These are phyloP conservation scores for Wickerhamomyces rabaulensis DNA, from an alignment of 805 yeast genomes.

Conservation along the genomic window DNA sequence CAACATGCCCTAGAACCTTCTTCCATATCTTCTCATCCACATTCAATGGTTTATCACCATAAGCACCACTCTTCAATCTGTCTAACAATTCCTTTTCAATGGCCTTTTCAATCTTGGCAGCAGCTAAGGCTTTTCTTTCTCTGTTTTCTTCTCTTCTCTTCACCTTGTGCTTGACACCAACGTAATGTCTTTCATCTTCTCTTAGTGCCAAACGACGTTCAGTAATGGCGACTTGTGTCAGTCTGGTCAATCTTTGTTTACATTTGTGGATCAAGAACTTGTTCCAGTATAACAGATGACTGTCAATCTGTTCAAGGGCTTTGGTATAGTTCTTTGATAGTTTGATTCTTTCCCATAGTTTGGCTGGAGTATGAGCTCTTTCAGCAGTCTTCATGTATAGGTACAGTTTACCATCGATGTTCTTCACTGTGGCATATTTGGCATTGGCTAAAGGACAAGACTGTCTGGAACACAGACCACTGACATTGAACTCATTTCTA, in stretches of 20 bases:
- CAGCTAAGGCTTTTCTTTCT: constrained; percentile 93
- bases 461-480: constrained; percentile 88
- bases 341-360: constrained; percentile 92
- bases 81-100: constrained; percentile 94
- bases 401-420: constrained; percentile 72
- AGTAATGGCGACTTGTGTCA: constrained; percentile 92
- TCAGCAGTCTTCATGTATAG: constrained; percentile 96
- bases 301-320: constrained; percentile 86
- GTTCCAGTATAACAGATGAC: constrained; percentile 88
- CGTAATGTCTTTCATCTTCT: constrained; percentile 90
- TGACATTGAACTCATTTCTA: constrained; percentile 92
- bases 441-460: constrained; percentile 97
- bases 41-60: constrained; percentile 95
- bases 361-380: constrained; percentile 92
- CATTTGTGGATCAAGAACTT: constrained; percentile 87
- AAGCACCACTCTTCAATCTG: constrained; percentile 94
- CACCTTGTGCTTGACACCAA: constrained; percentile 89
- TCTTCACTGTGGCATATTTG: constrained; percentile 82
- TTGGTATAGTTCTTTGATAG: constrained; percentile 83
- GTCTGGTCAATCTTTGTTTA: constrained; percentile 90
- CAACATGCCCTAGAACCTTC: constrained; percentile 82
- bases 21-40: constrained; percentile 96
- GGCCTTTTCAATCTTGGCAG: constrained; percentile 94
- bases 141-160: constrained; percentile 90
- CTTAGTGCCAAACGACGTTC: constrained; percentile 89